Percentiles rank a stretch among this genome's conserved stretches.
Conservation (phyloP, 2,329 filamentous ascomycete genomes). For the Xylariaceae sp. region DNA sequence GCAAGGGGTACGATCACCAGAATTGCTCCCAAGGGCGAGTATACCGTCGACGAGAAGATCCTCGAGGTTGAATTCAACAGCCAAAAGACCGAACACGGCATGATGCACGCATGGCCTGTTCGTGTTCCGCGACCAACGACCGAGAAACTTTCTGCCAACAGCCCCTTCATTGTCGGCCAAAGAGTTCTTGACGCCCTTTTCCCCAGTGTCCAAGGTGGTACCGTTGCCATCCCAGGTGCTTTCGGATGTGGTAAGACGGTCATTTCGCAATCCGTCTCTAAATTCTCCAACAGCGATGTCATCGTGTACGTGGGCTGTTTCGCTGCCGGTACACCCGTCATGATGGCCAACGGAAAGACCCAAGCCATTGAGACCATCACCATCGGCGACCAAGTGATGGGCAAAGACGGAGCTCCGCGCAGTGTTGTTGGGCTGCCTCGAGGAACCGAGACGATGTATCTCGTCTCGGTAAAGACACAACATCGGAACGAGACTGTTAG, state of each 20-base stretch:
- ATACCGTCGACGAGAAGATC: constrained; percentile 92
- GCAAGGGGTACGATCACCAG: constrained; percentile 90
- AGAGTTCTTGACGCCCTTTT: constrained; percentile 95
- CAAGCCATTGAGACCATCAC: no score
- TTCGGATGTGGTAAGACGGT: constrained; percentile 99
- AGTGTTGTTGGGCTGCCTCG: no score
- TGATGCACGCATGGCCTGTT: constrained; percentile 99
- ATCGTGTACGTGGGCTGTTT: constrained; percentile 96
- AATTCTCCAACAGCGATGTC: constrained; percentile 99
- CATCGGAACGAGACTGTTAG: no score
- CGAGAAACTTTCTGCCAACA: constrained; percentile 87
- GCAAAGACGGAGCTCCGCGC: no score
- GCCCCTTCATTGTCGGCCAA: constrained; percentile 95
- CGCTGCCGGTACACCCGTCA: no score
- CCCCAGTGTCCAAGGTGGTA: constrained; percentile 94
- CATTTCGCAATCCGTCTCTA: constrained; percentile 97
- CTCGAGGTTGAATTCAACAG: constrained; percentile 97
- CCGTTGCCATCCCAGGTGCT: constrained; percentile 95
- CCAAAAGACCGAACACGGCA: constrained; percentile 88
- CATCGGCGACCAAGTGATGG: no score
- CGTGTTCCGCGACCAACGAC: constrained; percentile 90
- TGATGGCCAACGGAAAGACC: no score
- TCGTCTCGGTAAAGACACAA: no score
- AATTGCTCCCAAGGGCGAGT: constrained; percentile 86
- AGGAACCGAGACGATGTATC: no score